These are phyloP conservation scores for Dryas alaskensis DNA, from an alignment of 306 rosid species.

Conservation along the genomic window DNA sequence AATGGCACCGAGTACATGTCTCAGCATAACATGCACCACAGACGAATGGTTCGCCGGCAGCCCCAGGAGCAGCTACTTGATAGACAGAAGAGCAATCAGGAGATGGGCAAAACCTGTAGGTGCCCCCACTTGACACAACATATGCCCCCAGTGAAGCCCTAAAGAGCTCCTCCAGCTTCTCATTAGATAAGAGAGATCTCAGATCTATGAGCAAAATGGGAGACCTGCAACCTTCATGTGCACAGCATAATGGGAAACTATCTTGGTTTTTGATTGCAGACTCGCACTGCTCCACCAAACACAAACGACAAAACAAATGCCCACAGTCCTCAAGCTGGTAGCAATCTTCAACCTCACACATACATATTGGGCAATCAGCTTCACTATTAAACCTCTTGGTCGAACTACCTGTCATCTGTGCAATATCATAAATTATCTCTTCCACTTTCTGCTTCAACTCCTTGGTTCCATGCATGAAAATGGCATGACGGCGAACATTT, in stretches of 20 bases:
- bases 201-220: slow-evolving; percentile 58
- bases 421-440: slow-evolving; percentile 52
- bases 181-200: slow-evolving; percentile 48
- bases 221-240: slow-evolving; percentile 48
- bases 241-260: slow-evolving; percentile 69
- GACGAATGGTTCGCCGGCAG: slow-evolving; percentile 55
- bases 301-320: slow-evolving; percentile 60
- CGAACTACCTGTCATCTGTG: slow-evolving; percentile 31
- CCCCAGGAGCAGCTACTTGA: slow-evolving; percentile 48
- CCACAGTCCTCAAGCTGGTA: slow-evolving; percentile 71
- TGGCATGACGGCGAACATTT: slow-evolving; percentile 50
- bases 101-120: slow-evolving; percentile 78
- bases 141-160: slow-evolving; percentile 81
- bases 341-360: slow-evolving; percentile 83
- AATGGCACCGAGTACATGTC: slow-evolving; percentile 79
- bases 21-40: slow-evolving; percentile 88
- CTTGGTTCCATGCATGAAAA: slow-evolving; percentile 52
- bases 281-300: slow-evolving; percentile 83
- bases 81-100: slow-evolving; percentile 91
- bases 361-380: slow-evolving; percentile 70
- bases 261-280: slow-evolving; percentile 75
- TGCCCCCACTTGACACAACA: slow-evolving; percentile 56
- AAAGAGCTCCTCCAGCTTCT: slow-evolving; percentile 83
- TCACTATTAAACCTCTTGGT: slow-evolving; percentile 36
- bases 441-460: slow-evolving; percentile 72